Percentiles rank a stretch among this genome's conserved stretches.
These are phyloP conservation scores for Pinus tabuliformis DNA, from an alignment of 75 land plant genomes.

Conservation along the genomic window DNA sequence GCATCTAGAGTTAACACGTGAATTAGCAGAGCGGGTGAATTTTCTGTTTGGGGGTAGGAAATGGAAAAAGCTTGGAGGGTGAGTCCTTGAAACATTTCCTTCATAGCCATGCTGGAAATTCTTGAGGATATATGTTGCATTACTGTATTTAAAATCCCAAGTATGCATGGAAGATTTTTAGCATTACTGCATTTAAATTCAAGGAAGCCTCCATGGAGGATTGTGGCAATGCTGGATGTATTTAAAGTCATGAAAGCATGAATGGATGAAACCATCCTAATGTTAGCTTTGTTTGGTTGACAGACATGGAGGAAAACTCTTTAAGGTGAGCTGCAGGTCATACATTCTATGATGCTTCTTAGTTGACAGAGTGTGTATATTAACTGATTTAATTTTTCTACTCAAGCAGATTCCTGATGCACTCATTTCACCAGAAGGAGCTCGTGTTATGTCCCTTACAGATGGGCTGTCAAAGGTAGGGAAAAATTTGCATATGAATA, in stretches of 20 bases:
- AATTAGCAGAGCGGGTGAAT: conserved; percentile 88
- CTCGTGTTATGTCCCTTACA: conserved; percentile 94
- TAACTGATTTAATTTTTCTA: not conserved
- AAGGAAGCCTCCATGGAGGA: not conserved
- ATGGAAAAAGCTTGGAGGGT: conserved; percentile 99
- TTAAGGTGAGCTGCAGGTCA: conserved; percentile 55
- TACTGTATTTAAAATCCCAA: not conserved
- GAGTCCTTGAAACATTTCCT: conserved; percentile 5
- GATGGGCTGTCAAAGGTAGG: conserved; percentile 94
- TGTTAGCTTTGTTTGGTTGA: conserved; percentile 6
- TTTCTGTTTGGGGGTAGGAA: conserved; percentile 86
- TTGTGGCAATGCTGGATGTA: not conserved
- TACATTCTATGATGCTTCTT: conserved; percentile 1
- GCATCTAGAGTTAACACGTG: conserved; percentile 94
- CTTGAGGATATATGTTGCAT: not conserved
- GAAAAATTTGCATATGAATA: not conserved
- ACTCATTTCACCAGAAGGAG: conserved; percentile 88
- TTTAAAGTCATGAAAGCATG: not conserved
- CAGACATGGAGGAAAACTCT: conserved; percentile 78
- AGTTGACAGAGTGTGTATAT: not conserved
- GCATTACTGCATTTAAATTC: not conserved
- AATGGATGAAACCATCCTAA: not conserved
- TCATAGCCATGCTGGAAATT: not conserved
- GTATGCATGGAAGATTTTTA: not conserved
- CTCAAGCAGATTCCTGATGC: conserved; percentile 89